Percentiles rank a stretch among this genome's conserved stretches.
Conservation (phyloP, 1,139 yeast genomes). For the Hanseniaspora sp. region DNA sequence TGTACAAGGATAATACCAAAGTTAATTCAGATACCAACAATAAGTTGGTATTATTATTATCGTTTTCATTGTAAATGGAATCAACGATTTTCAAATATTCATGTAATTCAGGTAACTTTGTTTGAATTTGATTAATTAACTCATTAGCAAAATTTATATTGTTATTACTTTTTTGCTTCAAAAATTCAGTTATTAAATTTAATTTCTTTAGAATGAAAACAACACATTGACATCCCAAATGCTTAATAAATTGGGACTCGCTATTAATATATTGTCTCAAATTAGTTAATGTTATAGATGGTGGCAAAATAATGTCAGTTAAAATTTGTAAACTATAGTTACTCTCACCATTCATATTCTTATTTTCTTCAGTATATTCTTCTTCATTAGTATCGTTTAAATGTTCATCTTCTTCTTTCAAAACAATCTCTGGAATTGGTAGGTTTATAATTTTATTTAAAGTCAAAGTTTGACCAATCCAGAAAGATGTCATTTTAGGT, state of each 20-base stretch:
- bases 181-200: constrained; percentile 31
- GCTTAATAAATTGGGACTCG: constrained; percentile 49
- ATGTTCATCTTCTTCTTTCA: constrained; percentile 23
- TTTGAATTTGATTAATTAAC: constrained; percentile 31
- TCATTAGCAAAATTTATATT: constrained; percentile 28
- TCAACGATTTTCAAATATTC: constrained; percentile 31
- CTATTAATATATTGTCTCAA: constrained; percentile 49
- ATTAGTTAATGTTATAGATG: constrained; percentile 49
- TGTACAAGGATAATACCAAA: constrained; percentile 29
- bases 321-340: constrained; percentile 25
- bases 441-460: constrained; percentile 48
- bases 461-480: constrained; percentile 64
- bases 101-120: constrained; percentile 37
- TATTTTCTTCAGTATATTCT: not conserved
- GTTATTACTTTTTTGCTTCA: constrained; percentile 36
- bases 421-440: constrained; percentile 38
- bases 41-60: constrained; percentile 31
- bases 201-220: constrained; percentile 47
- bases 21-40: constrained; percentile 32
- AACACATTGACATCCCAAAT: constrained; percentile 52
- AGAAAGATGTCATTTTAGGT: constrained; percentile 65
- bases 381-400: constrained; percentile 24
- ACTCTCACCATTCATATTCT: not conserved
- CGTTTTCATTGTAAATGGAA: constrained; percentile 32
- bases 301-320: constrained; percentile 52